Evolutionary conservation across 2,329 filamentous ascomycete genomes (phyloP), one percentile per base, ranked within the genome.

Genomic region (Tolypocladium guangdongense): DNA sequence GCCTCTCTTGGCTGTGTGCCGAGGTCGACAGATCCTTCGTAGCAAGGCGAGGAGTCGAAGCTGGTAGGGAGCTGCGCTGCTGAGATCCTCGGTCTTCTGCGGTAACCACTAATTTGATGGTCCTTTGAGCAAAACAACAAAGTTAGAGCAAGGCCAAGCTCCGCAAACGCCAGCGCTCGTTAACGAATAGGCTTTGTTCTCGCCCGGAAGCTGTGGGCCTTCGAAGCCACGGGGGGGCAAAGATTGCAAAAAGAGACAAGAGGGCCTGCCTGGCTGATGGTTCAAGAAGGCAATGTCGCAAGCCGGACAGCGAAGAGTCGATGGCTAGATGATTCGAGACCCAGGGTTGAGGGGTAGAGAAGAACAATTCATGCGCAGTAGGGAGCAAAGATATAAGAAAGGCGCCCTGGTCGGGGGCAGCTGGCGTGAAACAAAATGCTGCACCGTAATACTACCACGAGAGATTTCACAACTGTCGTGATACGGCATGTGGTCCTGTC

Each of bases 401-500:
- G 52, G 33, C 38, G 36, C 33, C 39, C 37, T 38, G 49, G 60
- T 64, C 65, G 63, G 69, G 62, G 65, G 64, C 63, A 70, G 64
- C 60, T 63, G 66, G 58, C 60, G 75, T 78, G 65, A 68, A 72
- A 78, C 76, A 71, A 72, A 73, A 73, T 73, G 72, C 70, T 74
- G 73, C 72, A 73, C 69, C 66, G 74, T 75, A 70, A 73, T 73
- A 77, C 74, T 73, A 64, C 71, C 52, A 64, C 71, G 69, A 68
- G 67, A 69, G 67, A 71, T 67, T 68, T 70, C 70, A 68, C 66
- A 66, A 65, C 64, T 66, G 65, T 65, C 68, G 75, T 77, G 64
- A 70, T 71, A 78, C 76, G 65, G 66, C 71, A 75, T 75, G 69
- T 71, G 69, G 72, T 69, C 70, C 68, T 74, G 71, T 70, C 69